Evolutionary conservation across 352 stramenopile genomes (phyloP).

Genomic region (Phytophthora citricola): DNA sequence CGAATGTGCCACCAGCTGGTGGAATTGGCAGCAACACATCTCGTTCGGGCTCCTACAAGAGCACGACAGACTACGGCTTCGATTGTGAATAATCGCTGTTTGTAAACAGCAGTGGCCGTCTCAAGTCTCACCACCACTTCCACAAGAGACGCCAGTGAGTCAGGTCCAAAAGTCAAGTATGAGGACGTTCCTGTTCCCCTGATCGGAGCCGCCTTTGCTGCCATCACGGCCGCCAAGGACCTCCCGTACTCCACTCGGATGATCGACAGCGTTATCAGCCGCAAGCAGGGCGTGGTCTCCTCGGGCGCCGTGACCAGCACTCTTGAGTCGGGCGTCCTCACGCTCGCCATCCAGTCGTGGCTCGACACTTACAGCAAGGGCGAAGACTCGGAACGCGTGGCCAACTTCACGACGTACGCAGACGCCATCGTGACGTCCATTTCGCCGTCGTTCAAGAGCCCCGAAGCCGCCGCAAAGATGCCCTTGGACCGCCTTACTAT

Average conservation of each 20-base stretch:
- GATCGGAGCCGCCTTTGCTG: slow-evolving; percentile 13
- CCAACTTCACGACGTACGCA: slow-evolving; percentile 32
- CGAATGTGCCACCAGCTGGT: slow-evolving; percentile 8
- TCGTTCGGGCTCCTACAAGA: slow-evolving; percentile 24
- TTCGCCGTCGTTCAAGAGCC: slow-evolving; percentile 25
- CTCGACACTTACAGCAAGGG: slow-evolving; percentile 19
- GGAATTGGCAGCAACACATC: slow-evolving; percentile 34
- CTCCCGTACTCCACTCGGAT: slow-evolving; percentile 36
- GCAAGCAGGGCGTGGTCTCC: slow-evolving; percentile 39
- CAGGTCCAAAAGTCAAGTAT: slow-evolving; percentile 7
- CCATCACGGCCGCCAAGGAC: slow-evolving; percentile 16
- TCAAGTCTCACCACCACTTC: not conserved
- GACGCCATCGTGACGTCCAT: slow-evolving; percentile 31
- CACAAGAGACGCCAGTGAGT: slow-evolving; percentile 13
- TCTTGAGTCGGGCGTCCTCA: slow-evolving; percentile 32
- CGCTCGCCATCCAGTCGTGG: slow-evolving; percentile 39
- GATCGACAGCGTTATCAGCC: slow-evolving; percentile 39
- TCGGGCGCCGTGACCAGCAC: slow-evolving; percentile 36
- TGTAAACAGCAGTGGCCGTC: not conserved
- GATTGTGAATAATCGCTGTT: slow-evolving; percentile 5
- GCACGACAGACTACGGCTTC: slow-evolving; percentile 9
- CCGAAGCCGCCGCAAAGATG: slow-evolving; percentile 26
- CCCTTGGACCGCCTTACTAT: slow-evolving; percentile 36
- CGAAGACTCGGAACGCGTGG: slow-evolving; percentile 18
- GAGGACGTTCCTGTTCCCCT: slow-evolving; percentile 22